Evolutionary conservation across 2,329 filamentous ascomycete genomes (phyloP).

Genomic region (Colletotrichum horii): DNA sequence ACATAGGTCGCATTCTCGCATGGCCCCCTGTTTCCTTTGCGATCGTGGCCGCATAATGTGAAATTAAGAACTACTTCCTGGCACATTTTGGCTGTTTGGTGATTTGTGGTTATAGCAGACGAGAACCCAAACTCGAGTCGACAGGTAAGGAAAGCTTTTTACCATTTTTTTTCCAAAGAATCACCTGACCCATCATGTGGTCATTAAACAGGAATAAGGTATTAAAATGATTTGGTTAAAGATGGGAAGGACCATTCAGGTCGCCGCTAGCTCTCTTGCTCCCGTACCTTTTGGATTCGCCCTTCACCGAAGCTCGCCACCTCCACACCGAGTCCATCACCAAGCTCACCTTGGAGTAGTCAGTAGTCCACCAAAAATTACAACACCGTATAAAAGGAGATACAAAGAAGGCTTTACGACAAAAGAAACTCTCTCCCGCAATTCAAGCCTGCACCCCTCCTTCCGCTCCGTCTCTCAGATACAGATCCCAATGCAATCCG

Average conservation of each 20-base stretch:
- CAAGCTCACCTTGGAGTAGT: not conserved
- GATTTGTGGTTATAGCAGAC: not conserved
- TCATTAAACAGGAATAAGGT: not conserved
- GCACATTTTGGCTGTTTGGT: not conserved
- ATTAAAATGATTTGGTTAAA: not conserved
- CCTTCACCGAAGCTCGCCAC: not conserved
- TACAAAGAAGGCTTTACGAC: not conserved
- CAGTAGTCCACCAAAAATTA: not conserved
- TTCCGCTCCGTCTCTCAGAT: slow-evolving; percentile 21
- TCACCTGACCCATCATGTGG: not conserved
- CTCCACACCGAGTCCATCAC: not conserved
- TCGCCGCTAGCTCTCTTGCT: not conserved
- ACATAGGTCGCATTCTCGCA: not conserved
- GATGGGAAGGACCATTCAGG: not conserved
- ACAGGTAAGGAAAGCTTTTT: not conserved
- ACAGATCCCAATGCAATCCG: slow-evolving; percentile 36
- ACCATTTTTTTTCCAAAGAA: not conserved
- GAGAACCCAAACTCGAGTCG: not conserved
- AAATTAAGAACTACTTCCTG: not conserved
- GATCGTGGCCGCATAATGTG: not conserved
- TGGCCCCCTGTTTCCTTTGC: too few species aligned
- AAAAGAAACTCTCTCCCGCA: not conserved
- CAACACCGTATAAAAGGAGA: not conserved
- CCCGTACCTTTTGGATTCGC: not conserved
- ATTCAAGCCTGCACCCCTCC: not conserved